Base-by-base conservation (phyloP, 129 eudicot genomes). In the Flaveria ramosissima region DNA sequence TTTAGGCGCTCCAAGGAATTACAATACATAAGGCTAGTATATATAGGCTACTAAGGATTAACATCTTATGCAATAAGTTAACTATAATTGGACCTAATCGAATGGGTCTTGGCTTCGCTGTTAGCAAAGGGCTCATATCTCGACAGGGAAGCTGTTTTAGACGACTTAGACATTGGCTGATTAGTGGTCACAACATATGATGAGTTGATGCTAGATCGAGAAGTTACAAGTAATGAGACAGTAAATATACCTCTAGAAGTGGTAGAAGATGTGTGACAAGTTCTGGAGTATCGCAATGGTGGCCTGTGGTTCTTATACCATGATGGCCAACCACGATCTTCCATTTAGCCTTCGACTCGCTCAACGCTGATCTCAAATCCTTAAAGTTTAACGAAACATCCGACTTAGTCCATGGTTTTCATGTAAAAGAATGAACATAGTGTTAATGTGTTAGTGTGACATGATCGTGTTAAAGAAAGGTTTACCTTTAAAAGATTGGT, bases 291-390 rank as follows among this genome's bases (percentile, higher is more conserved):
- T 88, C 93, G 46, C 93, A 88, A 67, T 88, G 90, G 50, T 88
- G 84, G 0, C 93, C 90, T 0, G 85, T 83, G 57, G 90, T 88
- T 77, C 85, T 75, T 24, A 88, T 88, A 26, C 82, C 78, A 42
- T 88, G 93, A 79, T 88, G 93, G 7, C 88, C 93, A 7, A 88
- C 83, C 6, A 82, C 88, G 3, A 88, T 84, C 77, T 88, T 83
- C 93, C 90, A 85, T 30, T 63, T 74, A 16, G 85, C 93, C 69
- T 47, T 79, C 4, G 90, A 88, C 70, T 78, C 71, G 8, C 82
- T 84, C 51, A 88, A 76, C 1, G 83, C 86, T n/a, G 42, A 56
- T 71, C 77, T 81, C 72, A 88, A 70, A 78, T 84, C 86, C 93
- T 88, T 74, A 17, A 70, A 27, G 14, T 51, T 17, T 30, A 15